Evolutionary conservation across 139 green algal genomes (phyloP).

Genomic region (Coccomyxa sp.): DNA sequence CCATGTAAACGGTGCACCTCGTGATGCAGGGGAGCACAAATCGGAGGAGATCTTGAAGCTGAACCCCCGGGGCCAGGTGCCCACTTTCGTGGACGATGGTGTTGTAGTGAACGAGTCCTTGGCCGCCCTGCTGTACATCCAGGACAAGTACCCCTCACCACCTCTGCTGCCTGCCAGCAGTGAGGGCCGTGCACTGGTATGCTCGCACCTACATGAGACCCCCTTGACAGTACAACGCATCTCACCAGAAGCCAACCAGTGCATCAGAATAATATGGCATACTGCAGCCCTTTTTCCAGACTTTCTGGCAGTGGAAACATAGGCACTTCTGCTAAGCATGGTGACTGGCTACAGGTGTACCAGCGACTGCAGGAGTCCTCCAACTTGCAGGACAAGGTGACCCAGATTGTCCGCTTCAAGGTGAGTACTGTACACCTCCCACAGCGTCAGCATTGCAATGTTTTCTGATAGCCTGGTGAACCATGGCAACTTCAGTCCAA

Average conservation of each 20-base stretch:
- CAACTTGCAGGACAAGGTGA: background rate
- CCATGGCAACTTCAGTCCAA: too few species aligned
- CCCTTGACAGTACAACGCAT: background rate
- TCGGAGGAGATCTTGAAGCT: constrained; percentile 21
- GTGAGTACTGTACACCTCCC: background rate
- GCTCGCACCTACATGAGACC: background rate
- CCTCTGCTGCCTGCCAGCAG: constrained; percentile 12
- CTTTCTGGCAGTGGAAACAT: background rate
- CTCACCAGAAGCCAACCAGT: background rate
- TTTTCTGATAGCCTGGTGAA: background rate
- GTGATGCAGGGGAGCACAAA: constrained; percentile 35
- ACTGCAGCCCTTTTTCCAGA: background rate
- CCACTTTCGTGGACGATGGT: constrained; percentile 31
- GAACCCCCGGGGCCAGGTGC: constrained; percentile 41
- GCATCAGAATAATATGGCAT: background rate
- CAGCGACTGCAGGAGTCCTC: background rate
- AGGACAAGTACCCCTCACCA: constrained; percentile 24
- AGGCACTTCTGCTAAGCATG: background rate
- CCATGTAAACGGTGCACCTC: background rate
- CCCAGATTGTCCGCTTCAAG: background rate
- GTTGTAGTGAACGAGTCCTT: constrained; percentile 31
- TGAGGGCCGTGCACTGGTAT: constrained; percentile 7
- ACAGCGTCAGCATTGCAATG: background rate
- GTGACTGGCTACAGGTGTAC: background rate
- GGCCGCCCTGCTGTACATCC: constrained; percentile 32